Evolutionary conservation across 805 yeast genomes (phyloP).

Genomic region (Myxozyma melibiosi): DNA sequence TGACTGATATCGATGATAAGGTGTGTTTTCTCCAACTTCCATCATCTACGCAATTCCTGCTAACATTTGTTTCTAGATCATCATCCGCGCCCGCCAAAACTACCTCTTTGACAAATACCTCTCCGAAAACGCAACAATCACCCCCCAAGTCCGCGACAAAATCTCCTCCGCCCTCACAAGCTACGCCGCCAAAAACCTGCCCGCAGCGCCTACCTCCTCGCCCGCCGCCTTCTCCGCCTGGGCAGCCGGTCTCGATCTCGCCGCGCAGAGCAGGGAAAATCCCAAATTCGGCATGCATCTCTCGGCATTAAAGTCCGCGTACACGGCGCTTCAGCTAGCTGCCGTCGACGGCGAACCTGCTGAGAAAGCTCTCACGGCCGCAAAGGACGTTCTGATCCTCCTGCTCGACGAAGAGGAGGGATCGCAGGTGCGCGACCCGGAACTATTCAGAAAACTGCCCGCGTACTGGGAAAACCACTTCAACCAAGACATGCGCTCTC

Average conservation of each 20-base stretch:
- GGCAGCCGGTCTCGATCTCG: constrained; percentile 53
- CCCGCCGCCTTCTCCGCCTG: constrained; percentile 51
- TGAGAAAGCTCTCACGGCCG: constrained; percentile 49
- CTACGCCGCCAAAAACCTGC: constrained; percentile 55
- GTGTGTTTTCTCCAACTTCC: neutral
- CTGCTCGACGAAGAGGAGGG: constrained; percentile 73
- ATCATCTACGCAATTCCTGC: neutral
- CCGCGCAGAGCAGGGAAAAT: constrained; percentile 53
- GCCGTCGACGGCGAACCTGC: constrained; percentile 32
- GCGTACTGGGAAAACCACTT: constrained; percentile 86
- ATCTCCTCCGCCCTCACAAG: constrained; percentile 50
- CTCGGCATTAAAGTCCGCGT: constrained; percentile 61
- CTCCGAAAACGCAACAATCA: constrained; percentile 39
- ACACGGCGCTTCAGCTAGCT: constrained; percentile 38
- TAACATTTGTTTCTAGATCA: constrained; percentile 50
- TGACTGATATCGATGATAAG: constrained; percentile 98
- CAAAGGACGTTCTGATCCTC: constrained; percentile 79
- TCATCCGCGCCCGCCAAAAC: constrained; percentile 89
- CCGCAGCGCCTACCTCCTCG: constrained; percentile 44
- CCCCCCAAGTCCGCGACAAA: constrained; percentile 45
- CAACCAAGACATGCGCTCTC: constrained; percentile 79
- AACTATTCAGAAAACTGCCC: constrained; percentile 77
- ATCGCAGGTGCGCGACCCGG: constrained; percentile 77
- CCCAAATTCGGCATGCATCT: constrained; percentile 90
- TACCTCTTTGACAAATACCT: constrained; percentile 69